phyloP scores from a whole-genome alignment of 306 rosid species.

The Nissolia schottii region DNA sequence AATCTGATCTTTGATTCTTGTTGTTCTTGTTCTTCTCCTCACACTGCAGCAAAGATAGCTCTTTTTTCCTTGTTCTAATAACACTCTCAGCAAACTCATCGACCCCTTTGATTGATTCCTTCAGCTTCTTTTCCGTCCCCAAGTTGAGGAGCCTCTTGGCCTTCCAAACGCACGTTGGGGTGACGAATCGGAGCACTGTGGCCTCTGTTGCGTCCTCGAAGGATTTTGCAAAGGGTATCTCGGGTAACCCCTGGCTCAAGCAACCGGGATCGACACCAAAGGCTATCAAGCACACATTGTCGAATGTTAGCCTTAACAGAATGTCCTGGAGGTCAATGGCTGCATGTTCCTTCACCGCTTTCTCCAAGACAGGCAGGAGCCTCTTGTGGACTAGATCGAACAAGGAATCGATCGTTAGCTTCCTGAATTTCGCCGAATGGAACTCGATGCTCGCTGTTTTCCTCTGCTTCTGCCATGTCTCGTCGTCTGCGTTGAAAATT shows the following conservation, averaged over 20 bases:
- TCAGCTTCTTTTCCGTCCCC: constrained; percentile 64
- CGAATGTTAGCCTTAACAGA: constrained; percentile 73
- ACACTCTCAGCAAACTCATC: constrained; percentile 77
- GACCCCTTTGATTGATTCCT: constrained; percentile 52
- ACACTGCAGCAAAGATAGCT: constrained; percentile 33
- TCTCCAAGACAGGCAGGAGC: constrained; percentile 54
- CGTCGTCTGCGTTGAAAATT: constrained; percentile 73
- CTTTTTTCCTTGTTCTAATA: constrained; percentile 69
- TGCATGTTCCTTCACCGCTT: constrained; percentile 18
- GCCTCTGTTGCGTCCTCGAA: constrained; percentile 92
- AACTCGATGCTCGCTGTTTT: constrained; percentile 88
- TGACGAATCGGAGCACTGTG: constrained; percentile 59
- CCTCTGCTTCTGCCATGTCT: constrained; percentile 78
- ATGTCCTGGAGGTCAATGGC: constrained; percentile 74
- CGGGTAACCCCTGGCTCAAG: constrained; percentile 42
- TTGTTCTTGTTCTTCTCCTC: background rate
- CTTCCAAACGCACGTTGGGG: constrained; percentile 64
- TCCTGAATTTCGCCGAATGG: constrained; percentile 69
- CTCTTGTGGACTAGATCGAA: constrained; percentile 63
- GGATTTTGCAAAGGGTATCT: constrained; percentile 75
- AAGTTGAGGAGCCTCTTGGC: constrained; percentile 62
- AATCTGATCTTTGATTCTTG: constrained; percentile 40
- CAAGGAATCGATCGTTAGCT: constrained; percentile 54
- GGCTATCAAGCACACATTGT: constrained; percentile 88
- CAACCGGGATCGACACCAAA: constrained; percentile 96